phyloP scores from a whole-genome alignment of 805 yeast genomes.

The Trichomonascus vanleenenianus region DNA sequence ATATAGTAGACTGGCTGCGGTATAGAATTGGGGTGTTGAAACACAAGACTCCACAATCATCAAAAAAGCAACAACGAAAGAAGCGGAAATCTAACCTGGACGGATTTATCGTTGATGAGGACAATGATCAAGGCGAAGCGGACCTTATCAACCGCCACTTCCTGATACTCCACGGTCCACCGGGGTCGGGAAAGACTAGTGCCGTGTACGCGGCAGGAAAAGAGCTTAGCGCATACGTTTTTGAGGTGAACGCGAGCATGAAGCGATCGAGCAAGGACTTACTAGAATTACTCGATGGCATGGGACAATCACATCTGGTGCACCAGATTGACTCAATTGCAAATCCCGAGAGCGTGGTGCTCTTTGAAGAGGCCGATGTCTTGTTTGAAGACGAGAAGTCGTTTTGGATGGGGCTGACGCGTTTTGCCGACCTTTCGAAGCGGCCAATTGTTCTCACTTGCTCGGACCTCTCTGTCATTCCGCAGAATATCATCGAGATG shows the following conservation, averaged over 20 bases:
- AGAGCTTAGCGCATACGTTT: constrained; percentile 59
- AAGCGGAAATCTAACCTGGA: constrained; percentile 12
- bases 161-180: constrained; percentile 49
- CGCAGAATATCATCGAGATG: constrained; percentile 33
- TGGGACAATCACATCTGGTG: constrained; percentile 77
- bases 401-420: constrained; percentile 70
- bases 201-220: constrained; percentile 60
- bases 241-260: constrained; percentile 74
- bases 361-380: constrained; percentile 82
- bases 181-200: constrained; percentile 74
- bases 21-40: constrained; percentile 8
- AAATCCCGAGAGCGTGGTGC: constrained; percentile 56
- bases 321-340: constrained; percentile 30
- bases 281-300: constrained; percentile 55
- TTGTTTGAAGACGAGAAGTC: constrained; percentile 68
- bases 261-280: constrained; percentile 68
- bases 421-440: constrained; percentile 50
- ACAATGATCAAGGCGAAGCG: constrained; percentile 7
- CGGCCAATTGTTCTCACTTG: constrained; percentile 70
- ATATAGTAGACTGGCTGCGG: constrained; percentile 12
- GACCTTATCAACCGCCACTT: constrained; percentile 4
- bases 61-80: neutral
- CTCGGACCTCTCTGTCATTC: constrained; percentile 11
- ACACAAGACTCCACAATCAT: neutral
- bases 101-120: constrained; percentile 25